phyloP scores from a whole-genome alignment of 192 early-diverging fungal genomes.

The Coemansia sp. region DNA sequence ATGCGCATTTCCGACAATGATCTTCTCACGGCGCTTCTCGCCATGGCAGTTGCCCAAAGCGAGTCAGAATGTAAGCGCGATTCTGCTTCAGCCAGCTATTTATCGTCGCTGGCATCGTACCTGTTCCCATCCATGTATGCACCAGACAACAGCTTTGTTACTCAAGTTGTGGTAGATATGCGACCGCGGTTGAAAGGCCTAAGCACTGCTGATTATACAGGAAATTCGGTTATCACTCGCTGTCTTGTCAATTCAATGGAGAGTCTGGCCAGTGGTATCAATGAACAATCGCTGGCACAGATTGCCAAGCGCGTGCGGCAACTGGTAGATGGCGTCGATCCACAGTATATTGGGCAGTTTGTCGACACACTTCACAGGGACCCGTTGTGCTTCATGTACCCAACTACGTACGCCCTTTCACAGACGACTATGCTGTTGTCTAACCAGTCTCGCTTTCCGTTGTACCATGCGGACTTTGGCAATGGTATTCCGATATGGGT shows the following conservation, averaged over 20 bases:
- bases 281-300: neutral
- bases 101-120: neutral
- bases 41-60: neutral
- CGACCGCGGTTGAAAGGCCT: neutral
- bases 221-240: neutral
- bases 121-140: neutral
- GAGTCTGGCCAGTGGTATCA: neutral
- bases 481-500: conserved; percentile 20
- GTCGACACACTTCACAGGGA: neutral
- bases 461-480: conserved; percentile 32
- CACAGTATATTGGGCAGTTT: conserved; percentile 5
- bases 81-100: neutral
- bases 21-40: neutral
- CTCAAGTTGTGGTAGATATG: neutral
- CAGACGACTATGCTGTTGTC: conserved; percentile 12
- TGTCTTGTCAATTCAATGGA: neutral
- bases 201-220: neutral
- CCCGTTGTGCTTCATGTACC: conserved; percentile 1
- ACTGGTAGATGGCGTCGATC: neutral
- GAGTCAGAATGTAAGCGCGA: neutral
- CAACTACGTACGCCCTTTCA: conserved; percentile 6
- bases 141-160: neutral
- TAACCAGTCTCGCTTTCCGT: conserved; percentile 21
- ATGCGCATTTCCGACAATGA: no score
- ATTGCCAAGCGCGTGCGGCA: neutral